A percentile compares a stretch with the other conserved stretches of the same genome.
phyloP scores from a whole-genome alignment of 2,329 filamentous ascomycete genomes.

The Fusarium domesticum region DNA sequence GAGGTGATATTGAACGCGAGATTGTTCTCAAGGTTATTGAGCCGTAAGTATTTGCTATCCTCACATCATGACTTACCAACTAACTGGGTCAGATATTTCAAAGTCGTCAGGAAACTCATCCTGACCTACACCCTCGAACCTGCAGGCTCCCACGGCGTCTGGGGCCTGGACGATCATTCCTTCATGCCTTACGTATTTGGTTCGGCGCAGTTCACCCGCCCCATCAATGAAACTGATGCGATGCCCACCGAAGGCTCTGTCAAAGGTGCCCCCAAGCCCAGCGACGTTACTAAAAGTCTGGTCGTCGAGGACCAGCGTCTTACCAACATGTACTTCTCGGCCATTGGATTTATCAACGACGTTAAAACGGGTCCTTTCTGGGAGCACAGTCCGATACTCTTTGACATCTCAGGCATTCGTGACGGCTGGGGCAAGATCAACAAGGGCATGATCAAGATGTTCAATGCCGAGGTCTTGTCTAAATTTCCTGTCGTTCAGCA shows the following conservation, averaged over 20 bases:
- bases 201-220: slow-evolving; percentile 80
- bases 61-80: neutral
- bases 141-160: slow-evolving; percentile 93
- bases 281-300: slow-evolving; percentile 62
- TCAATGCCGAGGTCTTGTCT: slow-evolving; percentile 89
- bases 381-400: slow-evolving; percentile 93
- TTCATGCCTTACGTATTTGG: slow-evolving; percentile 95
- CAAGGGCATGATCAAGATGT: slow-evolving; percentile 99
- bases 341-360: slow-evolving; percentile 94
- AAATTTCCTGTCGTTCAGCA: slow-evolving; percentile 99
- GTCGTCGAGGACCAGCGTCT: slow-evolving; percentile 63
- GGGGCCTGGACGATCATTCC: slow-evolving; percentile 96
- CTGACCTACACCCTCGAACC: slow-evolving; percentile 90
- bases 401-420: slow-evolving; percentile 86
- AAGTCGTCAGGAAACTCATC: slow-evolving; percentile 77
- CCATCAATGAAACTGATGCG: slow-evolving; percentile 59
- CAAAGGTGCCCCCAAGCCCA: slow-evolving; percentile 66
- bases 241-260: slow-evolving; percentile 80
- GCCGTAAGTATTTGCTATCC: slow-evolving; percentile 55
- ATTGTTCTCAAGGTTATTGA: slow-evolving; percentile 83
- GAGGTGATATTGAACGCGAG: slow-evolving; percentile 65
- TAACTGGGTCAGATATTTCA: slow-evolving; percentile 60
- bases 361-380: slow-evolving; percentile 96
- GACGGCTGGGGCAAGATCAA: slow-evolving; percentile 99
- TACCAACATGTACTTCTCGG: slow-evolving; percentile 87